Evolutionary conservation across 805 yeast species (phyloP), one percentile per base, ranked within the genome.

Genomic region (Wickerhamomyces strasburgensis): DNA sequence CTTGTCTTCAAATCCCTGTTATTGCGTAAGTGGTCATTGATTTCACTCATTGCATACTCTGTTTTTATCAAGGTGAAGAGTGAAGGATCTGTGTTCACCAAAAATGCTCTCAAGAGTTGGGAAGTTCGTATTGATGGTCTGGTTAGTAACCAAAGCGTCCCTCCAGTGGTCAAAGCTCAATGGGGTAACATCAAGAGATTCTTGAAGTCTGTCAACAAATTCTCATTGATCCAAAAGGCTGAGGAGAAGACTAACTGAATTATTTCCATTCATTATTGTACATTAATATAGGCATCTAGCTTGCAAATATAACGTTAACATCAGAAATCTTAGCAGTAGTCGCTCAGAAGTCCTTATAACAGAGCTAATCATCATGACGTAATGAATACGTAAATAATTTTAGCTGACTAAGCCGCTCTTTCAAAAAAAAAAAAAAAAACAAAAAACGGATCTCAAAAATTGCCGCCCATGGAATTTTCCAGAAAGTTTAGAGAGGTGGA

Each of bases 41-140:
- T 78, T 35, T 67, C 76, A 3, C 64, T 83, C 23, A 51, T 75
- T 25, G 54, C 70, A 8, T 82, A 78, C 55, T 55, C 73, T 10
- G 39, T 75, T 10, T 89, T 89, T 64, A 68, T 87, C 61, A 84
- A 84, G 60, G 60, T 82, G 39, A 76, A 95, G 60, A 84, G 69
- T 56, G 94, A 86, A 56, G 78, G 77, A 48, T 82, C 93, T 3
- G 66, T 75, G 21, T 79, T 78, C 64, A 81, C 87, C 38, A 80
- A 85, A 61, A 65, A 73, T 44, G 78, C 77, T 23, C 67, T 86
- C 56, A 78, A 82, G 64, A 66, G 70, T 35, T 66, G 81, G 66
- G 94, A 84, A 60, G 79, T 83, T 33, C 68, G 80, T 48, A 48
- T 74, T 34, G 84, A 81, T 56, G 77, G 80, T 14, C 39, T 78